A percentile compares a stretch with the other conserved stretches of the same genome.
Evolutionary conservation across 805 yeast species (phyloP).

Genomic region (Cyberlindnera japonica): DNA sequence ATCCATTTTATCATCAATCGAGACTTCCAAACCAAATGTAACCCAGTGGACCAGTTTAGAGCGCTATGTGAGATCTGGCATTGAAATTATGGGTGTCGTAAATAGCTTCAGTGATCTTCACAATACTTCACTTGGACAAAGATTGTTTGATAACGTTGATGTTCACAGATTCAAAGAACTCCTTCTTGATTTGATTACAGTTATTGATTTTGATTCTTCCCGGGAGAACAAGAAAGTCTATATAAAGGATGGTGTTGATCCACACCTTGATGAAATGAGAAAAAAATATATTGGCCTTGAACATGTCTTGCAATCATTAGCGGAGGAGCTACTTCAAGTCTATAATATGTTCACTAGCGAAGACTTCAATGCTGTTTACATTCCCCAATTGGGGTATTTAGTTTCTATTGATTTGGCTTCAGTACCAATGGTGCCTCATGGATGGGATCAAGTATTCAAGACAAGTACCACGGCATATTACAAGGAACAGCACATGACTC

Average conservation of each 20-base stretch:
- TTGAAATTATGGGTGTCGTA: constrained; percentile 14
- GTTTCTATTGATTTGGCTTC: constrained; percentile 25
- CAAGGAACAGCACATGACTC: constrained; percentile 31
- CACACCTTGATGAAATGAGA: constrained; percentile 23
- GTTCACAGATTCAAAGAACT: constrained; percentile 11
- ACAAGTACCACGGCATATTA: constrained; percentile 36
- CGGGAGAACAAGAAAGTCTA: constrained; percentile 26
- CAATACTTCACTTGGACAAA: constrained; percentile 12
- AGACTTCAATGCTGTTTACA: constrained; percentile 36
- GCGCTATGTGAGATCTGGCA: constrained; percentile 22
- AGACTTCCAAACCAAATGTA: constrained; percentile 26
- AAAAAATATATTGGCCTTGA: constrained; percentile 28
- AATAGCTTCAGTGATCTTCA: background rate
- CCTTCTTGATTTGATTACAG: constrained; percentile 22
- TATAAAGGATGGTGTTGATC: constrained; percentile 31
- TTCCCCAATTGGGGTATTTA: constrained; percentile 45
- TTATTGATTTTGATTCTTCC: constrained; percentile 37
- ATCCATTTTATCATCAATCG: constrained; percentile 18
- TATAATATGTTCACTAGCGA: constrained; percentile 11
- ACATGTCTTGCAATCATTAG: constrained; percentile 25
- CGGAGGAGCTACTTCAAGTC: constrained; percentile 15
- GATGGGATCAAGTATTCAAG: constrained; percentile 37
- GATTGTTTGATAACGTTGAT: constrained; percentile 18
- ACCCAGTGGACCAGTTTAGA: constrained; percentile 31
- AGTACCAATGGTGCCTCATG: constrained; percentile 3